Evolutionary conservation across 1,139 yeast genomes (phyloP).

Genomic region (Sporopachydermia cereana): DNA sequence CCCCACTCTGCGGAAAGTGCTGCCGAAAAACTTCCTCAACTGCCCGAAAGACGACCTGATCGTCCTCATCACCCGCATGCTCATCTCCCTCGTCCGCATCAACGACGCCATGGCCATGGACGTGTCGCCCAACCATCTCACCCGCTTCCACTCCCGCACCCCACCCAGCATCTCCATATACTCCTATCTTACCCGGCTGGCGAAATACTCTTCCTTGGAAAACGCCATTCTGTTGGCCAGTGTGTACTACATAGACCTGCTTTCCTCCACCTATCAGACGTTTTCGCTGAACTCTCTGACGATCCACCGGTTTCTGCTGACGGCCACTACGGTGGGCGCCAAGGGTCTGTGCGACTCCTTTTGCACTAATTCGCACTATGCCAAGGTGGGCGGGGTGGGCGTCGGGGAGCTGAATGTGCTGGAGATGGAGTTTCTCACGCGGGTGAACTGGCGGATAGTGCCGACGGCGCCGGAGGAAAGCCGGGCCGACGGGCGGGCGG

Average conservation of each 20-base stretch:
- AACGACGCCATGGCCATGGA: conserved; percentile 47
- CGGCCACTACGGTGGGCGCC: conserved; percentile 85
- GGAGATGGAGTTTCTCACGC: conserved; percentile 74
- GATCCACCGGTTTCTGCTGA: conserved; percentile 80
- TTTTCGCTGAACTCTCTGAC: conserved; percentile 86
- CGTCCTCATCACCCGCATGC: conserved; percentile 65
- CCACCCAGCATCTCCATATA: conserved; percentile 81
- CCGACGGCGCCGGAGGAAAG: conserved; percentile 26
- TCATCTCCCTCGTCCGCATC: conserved; percentile 53
- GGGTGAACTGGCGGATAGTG: conserved; percentile 69
- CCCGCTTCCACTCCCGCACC: conserved; percentile 86
- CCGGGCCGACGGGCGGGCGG: neutral
- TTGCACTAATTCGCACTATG: conserved; percentile 87
- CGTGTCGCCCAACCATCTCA: conserved; percentile 33
- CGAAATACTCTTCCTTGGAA: conserved; percentile 77
- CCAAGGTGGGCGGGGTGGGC: conserved; percentile 92
- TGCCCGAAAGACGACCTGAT: conserved; percentile 66
- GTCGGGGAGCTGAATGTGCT: conserved; percentile 73
- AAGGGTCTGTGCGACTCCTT: conserved; percentile 91
- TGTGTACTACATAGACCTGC: conserved; percentile 77
- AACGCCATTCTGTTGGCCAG: conserved; percentile 71
- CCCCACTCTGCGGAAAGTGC: conserved; percentile 17
- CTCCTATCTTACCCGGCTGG: conserved; percentile 64
- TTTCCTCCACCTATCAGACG: conserved; percentile 65
- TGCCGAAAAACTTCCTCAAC: conserved; percentile 50